Evolutionary conservation across 2,329 filamentous ascomycete species (phyloP), one percentile per base, ranked within the genome.

Genomic region (Clonostachys solani): DNA sequence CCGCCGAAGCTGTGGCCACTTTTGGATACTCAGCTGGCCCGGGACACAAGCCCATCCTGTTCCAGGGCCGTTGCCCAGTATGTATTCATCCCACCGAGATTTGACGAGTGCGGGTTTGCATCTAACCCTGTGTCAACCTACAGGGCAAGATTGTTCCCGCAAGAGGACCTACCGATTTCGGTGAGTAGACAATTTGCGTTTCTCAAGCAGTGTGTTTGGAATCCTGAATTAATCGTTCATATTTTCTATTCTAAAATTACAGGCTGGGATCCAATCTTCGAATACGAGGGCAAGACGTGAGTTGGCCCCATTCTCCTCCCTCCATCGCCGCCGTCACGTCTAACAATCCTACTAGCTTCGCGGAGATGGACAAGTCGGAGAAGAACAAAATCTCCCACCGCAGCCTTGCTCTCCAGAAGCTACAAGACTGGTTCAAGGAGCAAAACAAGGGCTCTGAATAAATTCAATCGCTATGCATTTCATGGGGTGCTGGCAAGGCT

Each of bases 261-360:
- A 95, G 92, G 92, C 42, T 99, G 94, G 94, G 94, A 99, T 66
- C 83, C 94, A 3, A 86, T 95, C 54, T 99, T 99, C 59, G 94
- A 99, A 70, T 92, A 95, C 56, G 80, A 95, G 54, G 92, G 92
- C 40, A 74, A 89, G 69, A 99, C 94, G 72, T 82, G 65, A 61
- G 78, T 68, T 40, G 37, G 19, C 15, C 12, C 19, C 29, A 9
- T 12, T n/a, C 15, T 15, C 5, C 15, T 15, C 5, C 15, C 36
- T 12, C 17, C 6, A n/a, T 38, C 2, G 36, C 12, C 15, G 7
- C 10, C 17, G 8, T 38, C 15, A n/a, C 36, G 36, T 12, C 13
- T 16, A 34, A 15, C 36, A 35, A 38, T 33, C 16, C n/a, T 10
- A 35, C 41, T 17, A 87, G 83, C 3, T 87, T 95, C 64, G 94